These are phyloP conservation scores for Saccharomycopsis malanga DNA, from an alignment of 805 yeast genomes.

Conservation along the genomic window DNA sequence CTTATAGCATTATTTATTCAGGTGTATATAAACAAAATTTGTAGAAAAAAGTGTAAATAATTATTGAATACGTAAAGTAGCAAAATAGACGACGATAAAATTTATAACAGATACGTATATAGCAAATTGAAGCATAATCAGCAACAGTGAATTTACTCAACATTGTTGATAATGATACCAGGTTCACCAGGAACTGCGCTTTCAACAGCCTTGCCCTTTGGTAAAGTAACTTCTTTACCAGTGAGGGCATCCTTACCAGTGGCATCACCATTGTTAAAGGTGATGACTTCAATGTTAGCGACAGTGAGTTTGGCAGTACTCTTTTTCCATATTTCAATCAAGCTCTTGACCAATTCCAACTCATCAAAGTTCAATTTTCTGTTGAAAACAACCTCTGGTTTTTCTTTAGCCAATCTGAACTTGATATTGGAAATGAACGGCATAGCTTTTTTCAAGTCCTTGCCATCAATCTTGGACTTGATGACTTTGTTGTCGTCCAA, in stretches of 20 bases:
- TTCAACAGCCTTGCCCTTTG: conserved; percentile 62
- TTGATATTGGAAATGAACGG: conserved; percentile 87
- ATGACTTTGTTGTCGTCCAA: conserved; percentile 59
- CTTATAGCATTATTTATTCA: no score
- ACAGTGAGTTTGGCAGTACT: conserved; percentile 57
- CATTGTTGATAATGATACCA: conserved; percentile 47
- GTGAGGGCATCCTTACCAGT: conserved; percentile 60
- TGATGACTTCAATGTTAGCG: conserved; percentile 50
- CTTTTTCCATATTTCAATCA: conserved; percentile 49
- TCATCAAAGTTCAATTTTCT: conserved; percentile 84
- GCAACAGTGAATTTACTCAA: not conserved
- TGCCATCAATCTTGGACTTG: conserved; percentile 58
- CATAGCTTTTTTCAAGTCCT: conserved; percentile 97
- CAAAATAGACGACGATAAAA: no score
- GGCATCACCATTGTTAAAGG: conserved; percentile 55
- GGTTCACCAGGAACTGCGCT: conserved; percentile 91
- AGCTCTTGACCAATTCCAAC: conserved; percentile 52
- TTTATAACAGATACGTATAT: no score
- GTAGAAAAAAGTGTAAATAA: no score
- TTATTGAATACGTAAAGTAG: no score
- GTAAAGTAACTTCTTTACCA: conserved; percentile 62
- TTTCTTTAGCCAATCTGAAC: conserved; percentile 64
- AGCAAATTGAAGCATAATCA: no score
- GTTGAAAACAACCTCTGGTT: conserved; percentile 76
- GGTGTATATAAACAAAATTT: no score